Evolutionary conservation across 2,329 filamentous ascomycete species (phyloP).

Genomic region (Talaromyces sp.): DNA sequence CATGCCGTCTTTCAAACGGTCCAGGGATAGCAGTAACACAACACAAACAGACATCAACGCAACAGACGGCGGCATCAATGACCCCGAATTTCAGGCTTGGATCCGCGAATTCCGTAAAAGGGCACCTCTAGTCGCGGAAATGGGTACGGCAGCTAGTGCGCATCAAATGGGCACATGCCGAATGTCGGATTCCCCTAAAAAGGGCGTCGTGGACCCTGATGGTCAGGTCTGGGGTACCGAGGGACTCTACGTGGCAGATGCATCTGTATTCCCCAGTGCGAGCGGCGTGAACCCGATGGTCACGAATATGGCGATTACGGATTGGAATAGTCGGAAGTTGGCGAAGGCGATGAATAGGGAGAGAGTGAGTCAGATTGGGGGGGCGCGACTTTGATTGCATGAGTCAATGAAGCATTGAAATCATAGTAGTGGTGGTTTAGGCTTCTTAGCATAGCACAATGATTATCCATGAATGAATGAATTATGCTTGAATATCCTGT

Average conservation of each 20-base stretch:
- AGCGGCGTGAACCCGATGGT: slow-evolving; percentile 51
- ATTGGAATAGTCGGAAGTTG: slow-evolving; percentile 42
- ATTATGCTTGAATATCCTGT: no score
- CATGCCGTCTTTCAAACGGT: slow-evolving; percentile 58
- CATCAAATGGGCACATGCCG: slow-evolving; percentile 51
- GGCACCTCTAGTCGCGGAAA: slow-evolving; percentile 46
- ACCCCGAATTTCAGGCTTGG: slow-evolving; percentile 52
- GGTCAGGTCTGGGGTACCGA: slow-evolving; percentile 46
- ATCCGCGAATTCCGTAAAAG: slow-evolving; percentile 44
- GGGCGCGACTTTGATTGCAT: slow-evolving; percentile 1
- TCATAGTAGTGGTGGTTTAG: not conserved
- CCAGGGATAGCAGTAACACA: slow-evolving; percentile 14
- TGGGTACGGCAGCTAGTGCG: slow-evolving; percentile 40
- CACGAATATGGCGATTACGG: slow-evolving; percentile 48
- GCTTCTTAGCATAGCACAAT: not conserved
- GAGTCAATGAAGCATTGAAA: not conserved
- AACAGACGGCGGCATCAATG: slow-evolving; percentile 46
- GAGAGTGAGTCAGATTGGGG: slow-evolving; percentile 9
- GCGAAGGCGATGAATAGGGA: slow-evolving; percentile 26
- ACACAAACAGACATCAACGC: slow-evolving; percentile 20
- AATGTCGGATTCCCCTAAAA: slow-evolving; percentile 40
- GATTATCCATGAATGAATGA: no score
- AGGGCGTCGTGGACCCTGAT: slow-evolving; percentile 41
- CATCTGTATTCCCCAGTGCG: slow-evolving; percentile 48
- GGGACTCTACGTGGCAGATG: slow-evolving; percentile 46